Evolutionary conservation across 306 rosid species (phyloP).

Genomic region (Cotoneaster glaucophyllus): DNA sequence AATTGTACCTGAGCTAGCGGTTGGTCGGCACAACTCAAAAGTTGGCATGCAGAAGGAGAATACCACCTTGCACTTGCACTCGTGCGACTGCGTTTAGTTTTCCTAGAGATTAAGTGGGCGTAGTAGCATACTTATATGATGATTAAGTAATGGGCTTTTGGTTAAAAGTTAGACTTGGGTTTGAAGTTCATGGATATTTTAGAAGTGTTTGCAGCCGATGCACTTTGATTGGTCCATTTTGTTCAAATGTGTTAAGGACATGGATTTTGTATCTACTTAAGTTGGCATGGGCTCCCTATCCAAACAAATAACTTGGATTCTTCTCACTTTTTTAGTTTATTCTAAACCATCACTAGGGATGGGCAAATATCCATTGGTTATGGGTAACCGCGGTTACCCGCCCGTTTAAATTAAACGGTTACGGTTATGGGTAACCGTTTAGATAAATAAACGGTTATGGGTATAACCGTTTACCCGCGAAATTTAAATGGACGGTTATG

Average conservation of each 20-base stretch:
- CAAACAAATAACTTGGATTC: no score
- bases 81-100: background rate
- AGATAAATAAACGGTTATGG: no score
- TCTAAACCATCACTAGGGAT: no score
- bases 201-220: background rate
- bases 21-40: constrained; percentile 35
- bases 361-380: no score
- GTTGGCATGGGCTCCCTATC: background rate
- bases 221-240: background rate
- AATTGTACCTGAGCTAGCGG: constrained; percentile 31
- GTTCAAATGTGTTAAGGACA: background rate
- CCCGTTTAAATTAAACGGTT: no score
- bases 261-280: background rate
- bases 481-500: no score
- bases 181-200: background rate
- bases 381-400: no score
- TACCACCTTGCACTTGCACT: background rate
- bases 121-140: background rate
- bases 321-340: no score
- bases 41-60: constrained; percentile 3
- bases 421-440: no score
- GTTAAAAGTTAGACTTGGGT: background rate
- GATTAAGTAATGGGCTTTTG: background rate
- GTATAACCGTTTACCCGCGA: no score
- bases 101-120: background rate